Evolutionary conservation across 306 rosid genomes (phyloP), one percentile per base, ranked within the genome.

Genomic region (Cicer chorassanicum): DNA sequence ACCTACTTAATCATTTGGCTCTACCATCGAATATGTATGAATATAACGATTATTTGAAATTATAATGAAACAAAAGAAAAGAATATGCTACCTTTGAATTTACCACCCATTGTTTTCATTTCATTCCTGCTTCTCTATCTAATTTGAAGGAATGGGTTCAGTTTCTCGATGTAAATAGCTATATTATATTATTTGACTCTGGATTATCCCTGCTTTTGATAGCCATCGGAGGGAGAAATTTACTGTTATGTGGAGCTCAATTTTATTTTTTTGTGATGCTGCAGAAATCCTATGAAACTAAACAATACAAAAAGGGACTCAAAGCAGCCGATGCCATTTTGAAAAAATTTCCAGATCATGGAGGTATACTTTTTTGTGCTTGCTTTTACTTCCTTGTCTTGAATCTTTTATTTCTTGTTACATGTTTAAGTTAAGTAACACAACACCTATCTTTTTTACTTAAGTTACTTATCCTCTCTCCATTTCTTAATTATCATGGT

Each of bases 211-310:
- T 42, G 67, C 10, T 68, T 65, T 78, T 40, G 65, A 24, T 70
- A 21, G 54, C 4, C 24, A 14, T 74, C 0, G 18, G 57, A 43
- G 67, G 11, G 12, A 45, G 53, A 24, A 18, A 29, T 4, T 41
- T 54, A 51, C 49, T 39, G 46, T 73, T 73, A 24, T 60, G 78
- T 45, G 68, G 63, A 69, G 38, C 72, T 74, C 46, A 8, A 71
- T 46, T 76, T 75, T 74, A 0, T 42, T 40, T 71, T 16, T 29
- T 74, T 68, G 15, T 14, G 9, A 36, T 19, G 65, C 76, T 74
- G 84, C 86, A 93, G 98, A 93, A 91, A 93, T 91, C 97, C 61
- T 93, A 93, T 70, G 98, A 93, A 85, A 91, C 97, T 48, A 93
- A 93, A 83, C 98, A 93, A 80, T 93, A 93, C 87, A 93, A 93